phyloP scores from a whole-genome alignment of 176 grass and related monocot species.

The Puccinellia tenuiflora region DNA sequence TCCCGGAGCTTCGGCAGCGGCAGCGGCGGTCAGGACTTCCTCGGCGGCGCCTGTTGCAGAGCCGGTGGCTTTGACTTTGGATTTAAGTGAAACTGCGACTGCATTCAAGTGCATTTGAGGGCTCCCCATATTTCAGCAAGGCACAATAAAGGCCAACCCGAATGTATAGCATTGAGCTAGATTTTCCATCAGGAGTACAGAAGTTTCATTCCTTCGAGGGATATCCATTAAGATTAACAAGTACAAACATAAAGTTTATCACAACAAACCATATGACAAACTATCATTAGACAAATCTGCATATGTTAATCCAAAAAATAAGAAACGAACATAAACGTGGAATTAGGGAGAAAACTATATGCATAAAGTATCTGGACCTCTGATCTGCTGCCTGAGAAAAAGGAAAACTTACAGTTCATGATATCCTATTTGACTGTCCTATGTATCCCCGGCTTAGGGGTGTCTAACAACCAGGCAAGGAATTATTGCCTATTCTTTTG shows the following conservation, averaged over 20 bases:
- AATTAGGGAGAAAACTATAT: not conserved
- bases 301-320: no score
- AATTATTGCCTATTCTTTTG: conserved; percentile 48
- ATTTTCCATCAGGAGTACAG: no score
- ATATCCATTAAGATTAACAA: not conserved
- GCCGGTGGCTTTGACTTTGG: no score
- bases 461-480: not conserved
- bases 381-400: not conserved
- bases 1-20: no score
- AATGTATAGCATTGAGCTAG: no score
- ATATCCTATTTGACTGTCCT: conserved; percentile 6
- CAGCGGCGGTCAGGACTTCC: no score
- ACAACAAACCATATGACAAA: not conserved
- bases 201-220: no score
- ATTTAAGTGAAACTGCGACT: no score
- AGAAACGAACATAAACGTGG: not conserved
- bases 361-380: not conserved
- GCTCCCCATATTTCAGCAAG: no score
- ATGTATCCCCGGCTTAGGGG: not conserved
- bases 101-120: no score
- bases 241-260: not conserved
- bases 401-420: not conserved
- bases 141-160: no score
- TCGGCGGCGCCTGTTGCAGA: no score
- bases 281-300: conserved; percentile 3